A percentile compares a stretch with the other conserved stretches of the same genome.
These are phyloP conservation scores for Coprinellus aureogranulatus DNA, from an alignment of 768 basidiomycete species.

Conservation along the genomic window DNA sequence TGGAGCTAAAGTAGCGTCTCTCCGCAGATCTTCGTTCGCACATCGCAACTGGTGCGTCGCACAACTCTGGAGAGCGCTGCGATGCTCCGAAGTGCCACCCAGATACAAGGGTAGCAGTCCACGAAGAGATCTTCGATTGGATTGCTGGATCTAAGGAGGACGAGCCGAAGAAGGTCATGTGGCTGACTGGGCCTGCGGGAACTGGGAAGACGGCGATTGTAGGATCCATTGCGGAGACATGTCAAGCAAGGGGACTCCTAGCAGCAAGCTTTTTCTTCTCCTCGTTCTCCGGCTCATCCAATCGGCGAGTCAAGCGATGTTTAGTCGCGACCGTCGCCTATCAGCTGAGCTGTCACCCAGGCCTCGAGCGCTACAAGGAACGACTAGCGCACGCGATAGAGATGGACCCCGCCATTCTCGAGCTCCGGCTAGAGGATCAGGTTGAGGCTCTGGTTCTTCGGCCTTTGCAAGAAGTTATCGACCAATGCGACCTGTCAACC, in stretches of 20 bases:
- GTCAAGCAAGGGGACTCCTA: neutral
- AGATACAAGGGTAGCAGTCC: neutral
- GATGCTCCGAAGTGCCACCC: neutral
- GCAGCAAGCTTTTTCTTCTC: conserved; percentile 13
- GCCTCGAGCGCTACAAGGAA: neutral
- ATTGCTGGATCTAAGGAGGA: neutral
- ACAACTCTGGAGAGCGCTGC: conserved; percentile 9
- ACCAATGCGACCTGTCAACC: neutral
- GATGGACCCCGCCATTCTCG: neutral
- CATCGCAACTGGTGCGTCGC: conserved; percentile 1
- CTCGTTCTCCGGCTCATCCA: neutral
- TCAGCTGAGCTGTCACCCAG: neutral
- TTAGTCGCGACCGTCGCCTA: neutral
- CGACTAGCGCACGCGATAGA: neutral
- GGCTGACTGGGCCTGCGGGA: conserved; percentile 10
- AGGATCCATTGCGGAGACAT: conserved; percentile 6
- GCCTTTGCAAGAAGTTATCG: neutral
- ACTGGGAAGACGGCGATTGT: conserved; percentile 10
- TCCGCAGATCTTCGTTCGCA: neutral
- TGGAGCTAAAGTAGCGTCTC: too few species aligned
- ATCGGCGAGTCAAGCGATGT: neutral
- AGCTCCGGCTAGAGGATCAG: neutral
- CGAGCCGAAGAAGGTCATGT: neutral
- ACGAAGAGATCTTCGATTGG: conserved; percentile 3
- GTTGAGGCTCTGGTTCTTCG: neutral